Conservation (phyloP, 2,329 filamentous ascomycete genomes). For the Arthrobotrys musiformis region DNA sequence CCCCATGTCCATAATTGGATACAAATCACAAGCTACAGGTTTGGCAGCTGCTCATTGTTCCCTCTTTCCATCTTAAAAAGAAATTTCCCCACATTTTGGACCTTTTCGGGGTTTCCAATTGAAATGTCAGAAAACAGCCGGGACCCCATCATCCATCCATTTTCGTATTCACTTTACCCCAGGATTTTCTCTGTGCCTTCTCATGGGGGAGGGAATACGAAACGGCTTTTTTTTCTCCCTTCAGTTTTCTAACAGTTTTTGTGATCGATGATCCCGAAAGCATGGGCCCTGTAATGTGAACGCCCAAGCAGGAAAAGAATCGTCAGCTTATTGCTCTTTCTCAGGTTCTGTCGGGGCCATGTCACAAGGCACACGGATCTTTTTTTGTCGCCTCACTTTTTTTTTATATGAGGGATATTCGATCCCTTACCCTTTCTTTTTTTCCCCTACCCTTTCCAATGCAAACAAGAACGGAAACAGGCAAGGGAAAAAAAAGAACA, state of each 20-base stretch:
- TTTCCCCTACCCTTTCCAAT: neutral
- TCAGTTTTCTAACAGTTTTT: slow-evolving; percentile 7
- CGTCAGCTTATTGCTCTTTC: slow-evolving; percentile 50
- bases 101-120: slow-evolving; percentile 7
- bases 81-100: slow-evolving; percentile 45
- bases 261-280: slow-evolving; percentile 45
- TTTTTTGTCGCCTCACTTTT: slow-evolving; percentile 45
- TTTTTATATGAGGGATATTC: slow-evolving; percentile 57
- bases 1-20: neutral
- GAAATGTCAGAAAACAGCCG: slow-evolving; percentile 20
- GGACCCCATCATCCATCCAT: slow-evolving; percentile 37
- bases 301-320: slow-evolving; percentile 3
- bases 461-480: slow-evolving; percentile 20
- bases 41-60: slow-evolving; percentile 15
- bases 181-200: slow-evolving; percentile 24
- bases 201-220: slow-evolving; percentile 27
- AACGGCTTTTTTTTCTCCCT: slow-evolving; percentile 36
- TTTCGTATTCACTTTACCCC: slow-evolving; percentile 44
- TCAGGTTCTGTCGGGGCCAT: slow-evolving; percentile 43
- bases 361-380: slow-evolving; percentile 49
- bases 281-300: slow-evolving; percentile 24
- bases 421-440: neutral
- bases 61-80: neutral
- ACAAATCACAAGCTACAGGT: slow-evolving; percentile 27
- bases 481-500: slow-evolving; percentile 14